These are phyloP conservation scores for Kuraishia borneana DNA, from an alignment of 805 yeast species.

Conservation along the genomic window DNA sequence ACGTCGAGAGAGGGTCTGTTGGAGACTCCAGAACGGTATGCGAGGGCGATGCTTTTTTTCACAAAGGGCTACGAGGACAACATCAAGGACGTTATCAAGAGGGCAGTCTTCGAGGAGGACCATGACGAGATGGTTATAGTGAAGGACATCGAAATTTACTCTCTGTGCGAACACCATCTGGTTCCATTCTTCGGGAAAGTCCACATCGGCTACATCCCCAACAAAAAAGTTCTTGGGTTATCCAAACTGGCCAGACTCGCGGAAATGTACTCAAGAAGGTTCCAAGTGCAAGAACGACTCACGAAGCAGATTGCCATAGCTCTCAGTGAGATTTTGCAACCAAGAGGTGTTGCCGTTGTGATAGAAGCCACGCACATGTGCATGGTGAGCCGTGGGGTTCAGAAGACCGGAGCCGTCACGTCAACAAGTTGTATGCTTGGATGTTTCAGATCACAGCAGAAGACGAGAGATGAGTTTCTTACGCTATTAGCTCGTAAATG, in stretches of 20 bases:
- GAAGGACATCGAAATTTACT: conserved; percentile 83
- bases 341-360: conserved; percentile 96
- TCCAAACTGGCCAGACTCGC: conserved; percentile 92
- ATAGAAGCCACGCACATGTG: conserved; percentile 98
- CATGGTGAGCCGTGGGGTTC: conserved; percentile 97
- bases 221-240: conserved; percentile 83
- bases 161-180: conserved; percentile 93
- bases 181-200: conserved; percentile 97
- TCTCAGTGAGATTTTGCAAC: conserved; percentile 77
- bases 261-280: conserved; percentile 90
- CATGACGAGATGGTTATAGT: conserved; percentile 99
- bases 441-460: conserved; percentile 85
- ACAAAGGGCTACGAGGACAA: conserved; percentile 96
- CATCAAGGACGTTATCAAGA: conserved; percentile 80
- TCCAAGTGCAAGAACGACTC: conserved; percentile 96
- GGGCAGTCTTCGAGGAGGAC: conserved; percentile 95
- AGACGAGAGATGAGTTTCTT: conserved; percentile 93
- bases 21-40: conserved; percentile 94
- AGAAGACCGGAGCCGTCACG: conserved; percentile 88
- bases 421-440: conserved; percentile 97
- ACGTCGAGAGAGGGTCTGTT: conserved; percentile 76
- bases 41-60: conserved; percentile 90
- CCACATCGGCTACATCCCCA: conserved; percentile 96
- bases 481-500: conserved; percentile 46
- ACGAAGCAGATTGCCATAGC: conserved; percentile 98